phyloP scores from a whole-genome alignment of 371 early-diverging fungal species.

The Catenaria anguillulae region DNA sequence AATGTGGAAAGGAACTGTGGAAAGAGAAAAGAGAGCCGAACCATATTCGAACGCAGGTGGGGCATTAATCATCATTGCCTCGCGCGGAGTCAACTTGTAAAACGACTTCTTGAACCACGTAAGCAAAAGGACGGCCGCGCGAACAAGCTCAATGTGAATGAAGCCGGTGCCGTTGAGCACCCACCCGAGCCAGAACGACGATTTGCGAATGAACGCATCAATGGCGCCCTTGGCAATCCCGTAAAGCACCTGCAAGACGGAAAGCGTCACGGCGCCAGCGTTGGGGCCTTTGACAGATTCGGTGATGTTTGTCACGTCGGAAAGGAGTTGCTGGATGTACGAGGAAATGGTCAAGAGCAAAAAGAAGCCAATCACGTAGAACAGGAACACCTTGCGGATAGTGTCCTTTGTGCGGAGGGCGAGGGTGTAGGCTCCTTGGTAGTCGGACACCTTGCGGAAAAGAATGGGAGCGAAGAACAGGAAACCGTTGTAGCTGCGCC shows the following conservation, averaged over 20 bases:
- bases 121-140: neutral
- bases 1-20: too few relatives aligned
- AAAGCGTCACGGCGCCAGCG: neutral
- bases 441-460: neutral
- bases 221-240: too few relatives aligned
- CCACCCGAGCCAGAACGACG: neutral
- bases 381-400: neutral
- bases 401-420: neutral
- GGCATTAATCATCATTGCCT: neutral
- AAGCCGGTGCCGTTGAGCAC: neutral
- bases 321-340: too few relatives aligned
- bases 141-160: neutral
- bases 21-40: neutral
- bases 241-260: neutral
- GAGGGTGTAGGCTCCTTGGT: neutral
- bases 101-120: neutral
- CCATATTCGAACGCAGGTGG: conserved; percentile 4
- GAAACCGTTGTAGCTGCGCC: neutral
- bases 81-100: neutral
- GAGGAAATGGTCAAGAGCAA: too few relatives aligned
- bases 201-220: neutral
- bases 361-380: neutral
- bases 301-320: neutral
- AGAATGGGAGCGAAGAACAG: conserved; percentile 1
- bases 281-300: neutral